Base-by-base conservation (phyloP, 2,329 filamentous ascomycete species). In the Fusarium sp. region DNA sequence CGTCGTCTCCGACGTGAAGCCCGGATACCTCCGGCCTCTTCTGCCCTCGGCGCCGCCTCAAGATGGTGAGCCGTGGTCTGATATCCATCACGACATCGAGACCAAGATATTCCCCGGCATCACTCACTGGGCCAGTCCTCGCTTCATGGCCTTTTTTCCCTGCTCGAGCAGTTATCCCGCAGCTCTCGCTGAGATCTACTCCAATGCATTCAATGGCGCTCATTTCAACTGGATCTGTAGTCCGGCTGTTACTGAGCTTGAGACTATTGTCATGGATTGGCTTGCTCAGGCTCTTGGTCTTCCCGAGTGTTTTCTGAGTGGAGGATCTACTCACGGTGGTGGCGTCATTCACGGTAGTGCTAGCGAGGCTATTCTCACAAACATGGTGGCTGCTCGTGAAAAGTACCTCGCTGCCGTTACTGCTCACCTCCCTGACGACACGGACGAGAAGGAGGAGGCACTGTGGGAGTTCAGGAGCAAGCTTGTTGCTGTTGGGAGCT, bases 151-250 rank as follows among this genome's bases (percentile, higher is more conserved):
- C 52, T 98, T 97, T 87, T 98, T 97, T 84, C 94, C 96, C 1
- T 94, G 94, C 59, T 92, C 91, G 27, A 92, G 92, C 63, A 94
- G 93, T 39, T 98, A 93, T 81, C 95, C 96, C 0, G 90, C 92
- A 32, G 96, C 98, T 82, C 88, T 98, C 13, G 96, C 95, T 23
- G 96, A 98, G 84, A 92, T 98, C 86, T 98, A 98, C 87, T 94
- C 92, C 50, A 92, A 94, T 6, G 93, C 95, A 8, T 95, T 98
- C 84, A 97, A 92, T 14, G 94, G 94, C 18, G 95, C 96, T 1
- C 95, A 95, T 43, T 98, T 98, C 88, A 98, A 98, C 84, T 98
- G 96, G 96, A 92, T 98, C 74, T 98, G 96, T 84, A 95, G 92
- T 7, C 96, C 96, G 1, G 95, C 94, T 8, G 92, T 97, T 20